Evolutionary conservation across 2,329 filamentous ascomycete species (phyloP).

Genomic region (Monilinia vaccinii-corymbosi): DNA sequence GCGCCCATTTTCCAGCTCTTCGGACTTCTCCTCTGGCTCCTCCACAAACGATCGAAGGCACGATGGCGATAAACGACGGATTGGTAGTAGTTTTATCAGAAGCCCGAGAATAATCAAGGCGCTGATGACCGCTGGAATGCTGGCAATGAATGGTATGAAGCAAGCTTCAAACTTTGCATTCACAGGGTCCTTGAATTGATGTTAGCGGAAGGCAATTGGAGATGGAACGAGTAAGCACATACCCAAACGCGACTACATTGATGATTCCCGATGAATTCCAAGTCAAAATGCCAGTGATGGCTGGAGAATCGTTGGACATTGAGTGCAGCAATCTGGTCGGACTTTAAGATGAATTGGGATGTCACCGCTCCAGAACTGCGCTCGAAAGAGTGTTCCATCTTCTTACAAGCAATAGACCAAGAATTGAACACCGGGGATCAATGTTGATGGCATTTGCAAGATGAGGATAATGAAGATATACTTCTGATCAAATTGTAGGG

Average conservation of each 20-base stretch:
- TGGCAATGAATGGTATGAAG: slow-evolving; percentile 23
- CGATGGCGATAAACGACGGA: slow-evolving; percentile 31
- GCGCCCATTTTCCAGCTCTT: slow-evolving; percentile 23
- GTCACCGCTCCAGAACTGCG: not conserved
- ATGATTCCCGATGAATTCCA: not conserved
- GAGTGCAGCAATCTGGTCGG: not conserved
- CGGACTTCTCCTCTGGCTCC: slow-evolving; percentile 32
- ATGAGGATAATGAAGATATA: not conserved
- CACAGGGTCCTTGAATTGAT: slow-evolving; percentile 20
- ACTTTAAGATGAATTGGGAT: not conserved
- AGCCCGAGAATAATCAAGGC: slow-evolving; percentile 26
- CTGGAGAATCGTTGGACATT: not conserved
- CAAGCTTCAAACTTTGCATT: slow-evolving; percentile 24
- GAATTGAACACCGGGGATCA: too few species aligned
- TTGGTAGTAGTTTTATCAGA: slow-evolving; percentile 18
- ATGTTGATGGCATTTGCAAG: not conserved
- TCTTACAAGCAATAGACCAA: not conserved
- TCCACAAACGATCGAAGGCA: slow-evolving; percentile 45
- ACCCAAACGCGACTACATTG: slow-evolving; percentile 15
- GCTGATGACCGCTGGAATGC: slow-evolving; percentile 24
- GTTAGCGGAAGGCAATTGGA: not conserved
- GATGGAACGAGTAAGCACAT: not conserved
- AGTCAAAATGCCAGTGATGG: not conserved
- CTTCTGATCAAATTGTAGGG: not conserved
- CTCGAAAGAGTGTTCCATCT: not conserved